Conservation (phyloP, 768 basidiomycete species). For the Mycena albidolilacea region DNA sequence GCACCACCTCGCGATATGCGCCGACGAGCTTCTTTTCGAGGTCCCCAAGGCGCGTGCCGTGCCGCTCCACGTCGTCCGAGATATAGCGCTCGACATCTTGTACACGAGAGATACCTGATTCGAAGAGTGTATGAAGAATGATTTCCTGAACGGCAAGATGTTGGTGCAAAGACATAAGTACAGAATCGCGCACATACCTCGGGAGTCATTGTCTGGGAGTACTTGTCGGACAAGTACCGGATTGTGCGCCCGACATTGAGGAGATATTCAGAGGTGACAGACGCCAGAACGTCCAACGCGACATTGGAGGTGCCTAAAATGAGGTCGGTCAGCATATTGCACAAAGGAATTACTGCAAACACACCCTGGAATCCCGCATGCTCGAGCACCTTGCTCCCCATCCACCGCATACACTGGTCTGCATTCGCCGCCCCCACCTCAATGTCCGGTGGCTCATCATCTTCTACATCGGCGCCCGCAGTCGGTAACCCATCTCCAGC, state of each 20-base stretch:
- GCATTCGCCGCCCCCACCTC: constrained; percentile 77
- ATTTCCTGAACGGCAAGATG: constrained; percentile 77
- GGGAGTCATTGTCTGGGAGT: constrained; percentile 82
- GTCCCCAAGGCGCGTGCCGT: constrained; percentile 82
- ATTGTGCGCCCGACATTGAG: constrained; percentile 91
- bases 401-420: constrained; percentile 78
- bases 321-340: background rate
- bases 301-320: constrained; percentile 78
- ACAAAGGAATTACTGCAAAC: constrained; percentile 43
- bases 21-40: constrained; percentile 89
- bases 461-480: constrained; percentile 2
- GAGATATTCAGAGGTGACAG: constrained; percentile 86
- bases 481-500: background rate
- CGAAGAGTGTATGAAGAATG: constrained; percentile 90
- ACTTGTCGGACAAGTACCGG: constrained; percentile 85
- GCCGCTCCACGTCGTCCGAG: constrained; percentile 88
- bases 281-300: constrained; percentile 83
- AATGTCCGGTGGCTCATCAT: constrained; percentile 49
- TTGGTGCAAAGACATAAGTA: background rate
- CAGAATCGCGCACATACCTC: constrained; percentile 71
- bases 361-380: constrained; percentile 94
- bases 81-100: constrained; percentile 90
- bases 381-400: constrained; percentile 83
- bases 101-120: constrained; percentile 85
- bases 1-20: constrained; percentile 86